Evolutionary conservation across 2,329 filamentous ascomycete species (phyloP).

Genomic region (Cadophora malorum): DNA sequence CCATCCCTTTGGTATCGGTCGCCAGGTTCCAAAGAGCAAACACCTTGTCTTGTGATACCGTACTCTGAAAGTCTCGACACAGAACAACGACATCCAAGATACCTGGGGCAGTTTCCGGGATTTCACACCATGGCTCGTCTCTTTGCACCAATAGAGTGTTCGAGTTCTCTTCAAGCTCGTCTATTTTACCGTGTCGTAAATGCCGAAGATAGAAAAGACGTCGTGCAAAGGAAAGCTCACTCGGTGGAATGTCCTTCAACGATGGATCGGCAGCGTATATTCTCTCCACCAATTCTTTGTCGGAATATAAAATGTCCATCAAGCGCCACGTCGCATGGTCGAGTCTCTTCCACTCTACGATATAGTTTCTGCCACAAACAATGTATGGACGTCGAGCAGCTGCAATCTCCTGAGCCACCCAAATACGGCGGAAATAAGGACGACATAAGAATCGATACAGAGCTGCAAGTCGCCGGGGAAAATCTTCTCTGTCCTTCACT

Average conservation of each 20-base stretch:
- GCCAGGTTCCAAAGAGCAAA: slow-evolving; percentile 27
- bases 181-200: slow-evolving; percentile 6
- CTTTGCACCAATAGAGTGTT: neutral
- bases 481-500: slow-evolving; percentile 14
- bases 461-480: slow-evolving; percentile 24
- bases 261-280: slow-evolving; percentile 22
- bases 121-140: neutral
- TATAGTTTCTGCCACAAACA: slow-evolving; percentile 18
- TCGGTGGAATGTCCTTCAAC: slow-evolving; percentile 9
- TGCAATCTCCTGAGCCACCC: slow-evolving; percentile 50
- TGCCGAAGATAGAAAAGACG: slow-evolving; percentile 27
- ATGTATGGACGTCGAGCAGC: slow-evolving; percentile 15
- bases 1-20: slow-evolving; percentile 19
- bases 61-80: slow-evolving; percentile 25
- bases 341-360: slow-evolving; percentile 21
- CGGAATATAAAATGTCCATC: slow-evolving; percentile 22
- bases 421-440: slow-evolving; percentile 40
- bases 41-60: slow-evolving; percentile 26
- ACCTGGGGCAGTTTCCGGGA: slow-evolving; percentile 18
- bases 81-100: slow-evolving; percentile 24
- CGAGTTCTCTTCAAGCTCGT: neutral
- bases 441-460: slow-evolving; percentile 25
- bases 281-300: slow-evolving; percentile 12
- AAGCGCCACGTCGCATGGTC: slow-evolving; percentile 25
- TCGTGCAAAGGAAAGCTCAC: slow-evolving; percentile 23